A percentile compares a stretch with the other conserved stretches of the same genome.
These are phyloP conservation scores for Elymus sibiricus DNA, from an alignment of 176 grass and related monocot genomes.

Conservation along the genomic window DNA sequence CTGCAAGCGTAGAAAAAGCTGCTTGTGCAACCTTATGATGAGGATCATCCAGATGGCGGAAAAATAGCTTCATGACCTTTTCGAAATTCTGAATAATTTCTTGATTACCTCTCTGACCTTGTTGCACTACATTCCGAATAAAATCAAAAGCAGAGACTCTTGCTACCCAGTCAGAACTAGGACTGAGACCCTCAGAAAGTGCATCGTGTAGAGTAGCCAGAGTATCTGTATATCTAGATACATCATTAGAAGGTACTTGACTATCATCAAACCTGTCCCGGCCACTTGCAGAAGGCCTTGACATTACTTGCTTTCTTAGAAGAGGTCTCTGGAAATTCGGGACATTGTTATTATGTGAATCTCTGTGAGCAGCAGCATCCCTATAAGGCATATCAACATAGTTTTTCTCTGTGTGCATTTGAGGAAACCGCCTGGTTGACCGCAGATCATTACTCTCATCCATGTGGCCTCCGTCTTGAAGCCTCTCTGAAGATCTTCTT, in stretches of 20 bases:
- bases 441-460: constrained; percentile 60
- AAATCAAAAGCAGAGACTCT: constrained; percentile 96
- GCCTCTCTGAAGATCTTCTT: constrained; percentile 79
- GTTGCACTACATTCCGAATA: constrained; percentile 79
- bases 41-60: constrained; percentile 95
- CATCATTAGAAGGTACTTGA: constrained; percentile 54
- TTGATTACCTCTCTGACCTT: constrained; percentile 78
- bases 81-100: constrained; percentile 96
- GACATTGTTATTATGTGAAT: constrained; percentile 67
- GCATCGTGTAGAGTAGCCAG: constrained; percentile 82
- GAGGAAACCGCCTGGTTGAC: constrained; percentile 51
- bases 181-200: constrained; percentile 85
- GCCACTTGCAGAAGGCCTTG: constrained; percentile 66
- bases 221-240: constrained; percentile 71
- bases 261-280: constrained; percentile 74
- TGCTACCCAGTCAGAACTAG: constrained; percentile 88
- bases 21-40: constrained; percentile 98
- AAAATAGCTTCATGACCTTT: constrained; percentile 99
- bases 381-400: constrained; percentile 64
- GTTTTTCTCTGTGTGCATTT: constrained; percentile 66
- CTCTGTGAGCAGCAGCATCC: constrained; percentile 57
- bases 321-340: constrained; percentile 99
- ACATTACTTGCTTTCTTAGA: constrained; percentile 90
- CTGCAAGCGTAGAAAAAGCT: constrained; percentile 77
- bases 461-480: constrained; percentile 47